Base-by-base conservation (phyloP, 75 land plant genomes). In the Picea sitchensis region DNA sequence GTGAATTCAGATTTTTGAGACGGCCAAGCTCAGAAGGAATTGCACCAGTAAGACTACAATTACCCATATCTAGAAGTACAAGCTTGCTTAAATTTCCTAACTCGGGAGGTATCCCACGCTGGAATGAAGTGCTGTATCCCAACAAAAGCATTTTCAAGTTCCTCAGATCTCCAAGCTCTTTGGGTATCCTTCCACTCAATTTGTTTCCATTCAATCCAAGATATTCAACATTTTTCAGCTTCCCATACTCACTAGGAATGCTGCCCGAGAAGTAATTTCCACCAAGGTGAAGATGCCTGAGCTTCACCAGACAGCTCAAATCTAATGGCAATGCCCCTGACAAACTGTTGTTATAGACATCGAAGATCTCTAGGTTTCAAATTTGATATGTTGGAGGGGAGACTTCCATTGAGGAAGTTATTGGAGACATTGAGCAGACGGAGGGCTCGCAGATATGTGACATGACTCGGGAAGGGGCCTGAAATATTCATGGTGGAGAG, bases 191-290 rank as follows among this genome's bases (percentile, higher is more conserved):
- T n/a, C 97, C 97, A 17, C 64, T 59, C 3, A 94, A 85, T 61
- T 92, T 87, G 71, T 94, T 94, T n/a, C n/a, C n/a, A n/a, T 26
- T 91, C 14, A 94, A 81, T 21, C 85, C 86, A 30, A 94, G 77
- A 76, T 84, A 91, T 80, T 88, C 87, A 76, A 94, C 75, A 14
- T 34, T 81, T 1, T 20, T 34, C 61, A 94, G 36, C 3, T 36
- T 61, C 0, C 92, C 96, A 56, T 94, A 94, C 59, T 79, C 85
- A 2, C 61, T n/a, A 5, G 96, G 96, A 65, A 94, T 92, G 58
- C 58, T 65, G 12, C 96, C 98, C 0, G 58, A 77, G 77, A 95
- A 95, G 84, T 77, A 95, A 62, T 92, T 95, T 32, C 93, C 98
- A 3, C 93, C 93, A 4, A 95, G 77, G 65, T 94, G 87, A 31